Evolutionary conservation across 257 asterid species (phyloP).

Genomic region (Solanum bulbocastanum): DNA sequence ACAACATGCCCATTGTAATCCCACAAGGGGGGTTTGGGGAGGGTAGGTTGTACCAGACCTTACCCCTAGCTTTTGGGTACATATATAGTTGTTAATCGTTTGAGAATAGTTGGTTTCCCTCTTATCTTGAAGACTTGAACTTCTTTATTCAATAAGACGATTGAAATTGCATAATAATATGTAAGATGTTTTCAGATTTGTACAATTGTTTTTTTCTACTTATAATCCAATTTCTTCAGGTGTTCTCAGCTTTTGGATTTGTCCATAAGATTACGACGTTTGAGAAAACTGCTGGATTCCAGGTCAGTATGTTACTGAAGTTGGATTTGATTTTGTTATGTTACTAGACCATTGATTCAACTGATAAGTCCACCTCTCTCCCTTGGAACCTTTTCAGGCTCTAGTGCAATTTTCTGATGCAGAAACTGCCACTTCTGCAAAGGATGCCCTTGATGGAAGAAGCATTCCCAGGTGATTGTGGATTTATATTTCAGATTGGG

Average conservation of each 20-base stretch:
- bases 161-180: background rate
- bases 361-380: background rate
- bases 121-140: background rate
- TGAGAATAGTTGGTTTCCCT: background rate
- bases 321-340: background rate
- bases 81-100: background rate
- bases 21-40: background rate
- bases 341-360: background rate
- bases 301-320: slow-evolving; percentile 33
- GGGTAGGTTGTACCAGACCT: background rate
- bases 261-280: slow-evolving; percentile 91
- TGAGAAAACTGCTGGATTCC: slow-evolving; percentile 97
- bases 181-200: background rate
- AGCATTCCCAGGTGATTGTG: slow-evolving; percentile 94
- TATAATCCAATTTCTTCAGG: slow-evolving; percentile 28
- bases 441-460: slow-evolving; percentile 93
- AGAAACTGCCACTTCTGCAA: slow-evolving; percentile 76
- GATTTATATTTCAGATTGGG: slow-evolving; percentile 50
- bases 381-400: slow-evolving; percentile 39
- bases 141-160: background rate
- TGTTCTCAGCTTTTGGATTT: slow-evolving; percentile 84
- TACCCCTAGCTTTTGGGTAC: background rate
- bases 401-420: slow-evolving; percentile 86
- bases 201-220: background rate
- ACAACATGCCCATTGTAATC: background rate